Conservation (phyloP, 148 eudicot species). For the Agrostemma githago region DNA sequence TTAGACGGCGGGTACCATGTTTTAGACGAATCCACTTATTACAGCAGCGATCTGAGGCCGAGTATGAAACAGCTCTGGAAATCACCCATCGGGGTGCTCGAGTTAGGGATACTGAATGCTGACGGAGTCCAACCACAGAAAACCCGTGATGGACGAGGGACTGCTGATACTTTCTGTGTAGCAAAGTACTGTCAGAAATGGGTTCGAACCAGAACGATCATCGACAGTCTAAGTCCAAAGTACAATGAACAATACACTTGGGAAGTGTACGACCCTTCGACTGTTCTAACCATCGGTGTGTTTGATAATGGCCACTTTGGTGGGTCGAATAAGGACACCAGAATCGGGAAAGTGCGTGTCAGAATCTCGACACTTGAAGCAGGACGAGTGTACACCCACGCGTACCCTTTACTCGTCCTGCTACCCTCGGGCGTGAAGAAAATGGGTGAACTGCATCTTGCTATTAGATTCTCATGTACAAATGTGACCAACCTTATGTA, state of each 20-base stretch:
- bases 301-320: constrained; percentile 60
- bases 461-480: constrained; percentile 75
- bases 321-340: constrained; percentile 40
- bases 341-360: constrained; percentile 67
- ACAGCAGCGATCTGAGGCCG: constrained; percentile 84
- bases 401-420: constrained; percentile 73
- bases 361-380: constrained; percentile 82
- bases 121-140: constrained; percentile 65
- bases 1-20: constrained; percentile 96
- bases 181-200: constrained; percentile 86
- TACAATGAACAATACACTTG: constrained; percentile 89
- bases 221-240: constrained; percentile 66
- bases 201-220: constrained; percentile 73
- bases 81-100: constrained; percentile 62
- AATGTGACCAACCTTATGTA: constrained; percentile 53
- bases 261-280: constrained; percentile 86
- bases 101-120: constrained; percentile 65
- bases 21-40: constrained; percentile 78
- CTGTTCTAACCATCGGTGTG: constrained; percentile 77
- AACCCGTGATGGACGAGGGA: constrained; percentile 66
- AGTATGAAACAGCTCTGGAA: constrained; percentile 83
- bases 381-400: constrained; percentile 77
- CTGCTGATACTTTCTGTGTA: constrained; percentile 80
- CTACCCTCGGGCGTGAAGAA: constrained; percentile 79
- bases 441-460: constrained; percentile 86